Conservation (phyloP, 768 basidiomycete species). For the Naganishia antarctica region DNA sequence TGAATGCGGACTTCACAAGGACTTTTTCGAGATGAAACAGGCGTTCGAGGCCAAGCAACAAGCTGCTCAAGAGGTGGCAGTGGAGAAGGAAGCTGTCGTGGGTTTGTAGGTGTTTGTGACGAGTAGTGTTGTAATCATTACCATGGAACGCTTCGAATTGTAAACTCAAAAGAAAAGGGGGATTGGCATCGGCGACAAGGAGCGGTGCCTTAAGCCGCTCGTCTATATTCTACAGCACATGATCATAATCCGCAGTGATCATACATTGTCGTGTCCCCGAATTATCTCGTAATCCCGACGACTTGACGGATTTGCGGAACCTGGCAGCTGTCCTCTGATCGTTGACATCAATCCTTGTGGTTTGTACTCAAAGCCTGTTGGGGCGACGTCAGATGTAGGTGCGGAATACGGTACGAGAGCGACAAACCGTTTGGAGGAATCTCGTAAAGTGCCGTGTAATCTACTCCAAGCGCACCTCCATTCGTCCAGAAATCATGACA, state of each 20-base stretch:
- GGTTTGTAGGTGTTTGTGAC: background rate
- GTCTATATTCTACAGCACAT: background rate
- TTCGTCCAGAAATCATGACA: conserved; percentile 86
- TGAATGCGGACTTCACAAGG: conserved; percentile 91
- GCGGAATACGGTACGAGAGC: background rate
- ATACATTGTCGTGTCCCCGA: conserved; percentile 15
- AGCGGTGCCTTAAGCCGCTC: too few species aligned
- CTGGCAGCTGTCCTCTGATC: background rate
- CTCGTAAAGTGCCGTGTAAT: conserved; percentile 84
- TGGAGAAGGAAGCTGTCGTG: conserved; percentile 3
- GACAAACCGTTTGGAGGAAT: conserved; percentile 70
- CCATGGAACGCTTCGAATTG: too few species aligned
- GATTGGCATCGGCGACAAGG: too few species aligned
- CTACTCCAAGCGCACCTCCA: conserved; percentile 77
- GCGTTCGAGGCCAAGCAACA: conserved; percentile 41
- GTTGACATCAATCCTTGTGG: background rate
- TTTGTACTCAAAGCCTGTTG: conserved; percentile 1
- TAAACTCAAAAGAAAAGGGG: too few species aligned
- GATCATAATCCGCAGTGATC: background rate
- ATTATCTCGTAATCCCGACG: conserved; percentile 8
- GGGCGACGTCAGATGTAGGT: background rate
- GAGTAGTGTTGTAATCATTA: background rate
- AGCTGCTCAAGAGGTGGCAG: conserved; percentile 18
- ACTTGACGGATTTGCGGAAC: background rate
- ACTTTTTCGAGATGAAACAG: conserved; percentile 64